Percentiles rank a stretch among this genome's conserved stretches.
These are phyloP conservation scores for Podaxis sp. DNA, from an alignment of 768 basidiomycete genomes.

Conservation along the genomic window DNA sequence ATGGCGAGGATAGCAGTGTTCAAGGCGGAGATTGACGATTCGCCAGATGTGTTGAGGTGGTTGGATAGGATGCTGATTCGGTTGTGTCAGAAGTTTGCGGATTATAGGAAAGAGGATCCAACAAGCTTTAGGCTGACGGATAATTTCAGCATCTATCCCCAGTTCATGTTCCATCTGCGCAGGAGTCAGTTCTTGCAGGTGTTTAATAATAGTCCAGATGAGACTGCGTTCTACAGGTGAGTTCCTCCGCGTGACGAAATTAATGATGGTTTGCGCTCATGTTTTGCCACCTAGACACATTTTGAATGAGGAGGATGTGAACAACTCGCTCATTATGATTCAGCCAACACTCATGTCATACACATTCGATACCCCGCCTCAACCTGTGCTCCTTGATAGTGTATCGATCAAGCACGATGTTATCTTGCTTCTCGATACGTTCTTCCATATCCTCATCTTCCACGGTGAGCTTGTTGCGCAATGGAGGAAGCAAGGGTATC, in stretches of 20 bases:
- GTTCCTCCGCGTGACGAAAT: background rate
- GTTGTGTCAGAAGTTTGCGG: slow-evolving; percentile 98
- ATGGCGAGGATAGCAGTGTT: slow-evolving; percentile 99
- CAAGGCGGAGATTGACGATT: slow-evolving; percentile 98
- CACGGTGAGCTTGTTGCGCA: slow-evolving; percentile 96
- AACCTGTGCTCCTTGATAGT: slow-evolving; percentile 94
- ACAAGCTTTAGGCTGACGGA: slow-evolving; percentile 88
- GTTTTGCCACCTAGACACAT: slow-evolving; percentile 59
- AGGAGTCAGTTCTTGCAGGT: slow-evolving; percentile 98
- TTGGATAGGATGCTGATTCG: slow-evolving; percentile 98
- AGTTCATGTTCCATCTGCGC: slow-evolving; percentile 99
- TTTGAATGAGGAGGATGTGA: slow-evolving; percentile 95
- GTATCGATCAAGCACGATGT: slow-evolving; percentile 98
- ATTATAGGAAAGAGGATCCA: slow-evolving; percentile 97
- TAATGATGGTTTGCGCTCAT: background rate
- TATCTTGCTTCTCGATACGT: slow-evolving; percentile 94
- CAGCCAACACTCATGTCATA: slow-evolving; percentile 99
- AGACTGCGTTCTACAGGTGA: slow-evolving; percentile 97
- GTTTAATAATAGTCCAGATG: slow-evolving; percentile 99
- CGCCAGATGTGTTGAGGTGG: slow-evolving; percentile 95
- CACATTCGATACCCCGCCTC: slow-evolving; percentile 84
- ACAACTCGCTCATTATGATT: slow-evolving; percentile 99
- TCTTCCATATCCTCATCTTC: slow-evolving; percentile 99
- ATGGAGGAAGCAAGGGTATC: slow-evolving; percentile 98
- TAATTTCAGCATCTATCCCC: slow-evolving; percentile 98